A percentile compares a stretch with the other conserved stretches of the same genome.
Evolutionary conservation across 345 rosid genomes (phyloP).

Genomic region (Chamaenerion angustifolium): DNA sequence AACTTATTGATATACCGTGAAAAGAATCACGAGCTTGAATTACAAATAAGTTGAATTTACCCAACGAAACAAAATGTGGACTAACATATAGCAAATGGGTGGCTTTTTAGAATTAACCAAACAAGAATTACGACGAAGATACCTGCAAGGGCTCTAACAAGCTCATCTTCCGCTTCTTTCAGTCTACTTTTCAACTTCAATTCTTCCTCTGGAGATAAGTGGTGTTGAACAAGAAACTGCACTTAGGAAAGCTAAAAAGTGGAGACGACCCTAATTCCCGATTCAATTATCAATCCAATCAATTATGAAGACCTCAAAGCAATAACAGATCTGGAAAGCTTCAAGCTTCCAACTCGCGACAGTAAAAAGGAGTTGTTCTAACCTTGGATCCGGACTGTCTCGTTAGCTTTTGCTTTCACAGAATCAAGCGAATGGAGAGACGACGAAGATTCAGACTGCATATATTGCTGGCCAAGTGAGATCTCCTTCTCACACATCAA

Average conservation of each 20-base stretch:
- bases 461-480: constrained; percentile 17
- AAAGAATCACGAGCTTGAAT: too few relatives aligned
- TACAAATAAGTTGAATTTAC: too few relatives aligned
- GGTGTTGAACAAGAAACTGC: neutral
- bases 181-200: constrained; percentile 39
- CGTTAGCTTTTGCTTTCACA: constrained; percentile 28
- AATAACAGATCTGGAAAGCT: neutral
- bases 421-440: constrained; percentile 30
- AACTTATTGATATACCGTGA: too few relatives aligned
- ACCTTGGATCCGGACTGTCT: constrained; percentile 49
- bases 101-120: neutral
- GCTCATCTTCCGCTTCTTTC: constrained; percentile 71
- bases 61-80: too few relatives aligned
- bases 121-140: neutral
- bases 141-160: constrained; percentile 75
- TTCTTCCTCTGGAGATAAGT: constrained; percentile 29
- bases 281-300: neutral
- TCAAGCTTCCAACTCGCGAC: neutral
- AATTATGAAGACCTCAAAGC: too few relatives aligned
- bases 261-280: neutral
- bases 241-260: neutral
- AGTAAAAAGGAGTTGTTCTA: neutral
- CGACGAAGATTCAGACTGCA: constrained; percentile 40
- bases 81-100: neutral
- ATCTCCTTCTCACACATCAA: constrained; percentile 31